These are phyloP conservation scores for Yamadazyma dushanensis DNA, from an alignment of 1,139 yeast species.

Conservation along the genomic window DNA sequence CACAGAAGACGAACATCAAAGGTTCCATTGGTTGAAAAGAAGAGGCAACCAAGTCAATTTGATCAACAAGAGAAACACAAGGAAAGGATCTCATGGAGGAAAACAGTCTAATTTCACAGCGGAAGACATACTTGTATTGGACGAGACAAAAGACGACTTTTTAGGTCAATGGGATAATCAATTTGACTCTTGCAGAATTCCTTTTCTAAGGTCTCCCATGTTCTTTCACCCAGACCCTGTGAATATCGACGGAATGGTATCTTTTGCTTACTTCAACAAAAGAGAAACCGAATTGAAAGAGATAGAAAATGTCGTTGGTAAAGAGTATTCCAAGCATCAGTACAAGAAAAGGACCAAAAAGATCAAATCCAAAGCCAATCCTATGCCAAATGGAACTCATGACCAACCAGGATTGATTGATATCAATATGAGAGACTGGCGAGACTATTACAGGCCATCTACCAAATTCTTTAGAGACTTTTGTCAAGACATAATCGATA, in stretches of 20 bases:
- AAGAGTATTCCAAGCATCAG: constrained; percentile 46
- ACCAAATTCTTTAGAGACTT: constrained; percentile 41
- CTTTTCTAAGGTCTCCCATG: constrained; percentile 50
- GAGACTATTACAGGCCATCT: constrained; percentile 49
- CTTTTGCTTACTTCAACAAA: constrained; percentile 35
- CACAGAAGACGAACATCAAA: constrained; percentile 44
- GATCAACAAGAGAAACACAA: constrained; percentile 19
- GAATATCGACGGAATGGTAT: constrained; percentile 44
- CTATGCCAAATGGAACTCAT: constrained; percentile 22
- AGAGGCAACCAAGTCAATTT: constrained; percentile 30
- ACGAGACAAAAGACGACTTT: constrained; percentile 28
- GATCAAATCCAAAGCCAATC: constrained; percentile 10
- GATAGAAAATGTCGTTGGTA: constrained; percentile 48
- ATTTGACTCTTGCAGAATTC: constrained; percentile 43
- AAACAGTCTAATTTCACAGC: constrained; percentile 20
- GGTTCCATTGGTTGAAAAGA: constrained; percentile 40
- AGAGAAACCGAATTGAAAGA: constrained; percentile 41
- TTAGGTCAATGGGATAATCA: constrained; percentile 49
- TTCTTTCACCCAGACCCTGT: constrained; percentile 51
- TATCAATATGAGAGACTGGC: constrained; percentile 47
- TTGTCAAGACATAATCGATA: constrained; percentile 33
- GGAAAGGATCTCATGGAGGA: constrained; percentile 11
- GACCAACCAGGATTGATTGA: constrained; percentile 37
- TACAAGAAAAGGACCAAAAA: constrained; percentile 25
- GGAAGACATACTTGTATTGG: constrained; percentile 33